A percentile compares a stretch with the other conserved stretches of the same genome.
Conservation (phyloP, 2,329 filamentous ascomycete species). For the Scedosporium minutisporum region DNA sequence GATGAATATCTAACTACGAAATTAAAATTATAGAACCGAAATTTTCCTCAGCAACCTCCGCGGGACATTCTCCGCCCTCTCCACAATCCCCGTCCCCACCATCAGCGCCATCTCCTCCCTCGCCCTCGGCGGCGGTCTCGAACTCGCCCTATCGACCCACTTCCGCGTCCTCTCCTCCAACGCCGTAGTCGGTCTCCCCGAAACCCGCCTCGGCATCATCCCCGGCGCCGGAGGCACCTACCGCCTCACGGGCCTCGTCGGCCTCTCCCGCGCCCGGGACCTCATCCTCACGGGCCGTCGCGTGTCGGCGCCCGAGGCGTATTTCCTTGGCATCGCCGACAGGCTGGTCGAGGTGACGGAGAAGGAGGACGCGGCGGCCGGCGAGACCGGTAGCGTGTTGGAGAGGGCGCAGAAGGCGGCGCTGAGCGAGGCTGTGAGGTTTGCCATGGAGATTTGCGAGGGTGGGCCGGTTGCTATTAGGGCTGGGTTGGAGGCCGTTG, state of each 20-base stretch:
- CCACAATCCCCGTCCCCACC: constrained; percentile 74
- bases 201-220: constrained; percentile 88
- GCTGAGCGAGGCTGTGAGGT: constrained; percentile 63
- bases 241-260: constrained; percentile 74
- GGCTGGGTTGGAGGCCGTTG: constrained; percentile 70
- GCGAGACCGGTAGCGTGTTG: constrained; percentile 33
- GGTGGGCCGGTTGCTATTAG: constrained; percentile 77
- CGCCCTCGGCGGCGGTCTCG: constrained; percentile 86
- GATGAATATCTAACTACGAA: not conserved
- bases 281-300: constrained; percentile 84
- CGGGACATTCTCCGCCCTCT: constrained; percentile 62
- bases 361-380: constrained; percentile 35
- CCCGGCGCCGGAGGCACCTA: constrained; percentile 91
- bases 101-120: constrained; percentile 79
- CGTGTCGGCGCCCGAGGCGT: constrained; percentile 74
- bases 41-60: constrained; percentile 72
- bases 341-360: constrained; percentile 72
- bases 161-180: constrained; percentile 79
- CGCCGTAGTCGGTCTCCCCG: constrained; percentile 72
- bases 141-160: constrained; percentile 81
- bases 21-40: constrained; percentile 49
- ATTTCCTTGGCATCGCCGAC: constrained; percentile 84
- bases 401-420: constrained; percentile 55
- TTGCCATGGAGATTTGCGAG: constrained; percentile 81
- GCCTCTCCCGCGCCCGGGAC: constrained; percentile 72